Conservation (phyloP, 345 rosid genomes). For the Adansonia digitata region DNA sequence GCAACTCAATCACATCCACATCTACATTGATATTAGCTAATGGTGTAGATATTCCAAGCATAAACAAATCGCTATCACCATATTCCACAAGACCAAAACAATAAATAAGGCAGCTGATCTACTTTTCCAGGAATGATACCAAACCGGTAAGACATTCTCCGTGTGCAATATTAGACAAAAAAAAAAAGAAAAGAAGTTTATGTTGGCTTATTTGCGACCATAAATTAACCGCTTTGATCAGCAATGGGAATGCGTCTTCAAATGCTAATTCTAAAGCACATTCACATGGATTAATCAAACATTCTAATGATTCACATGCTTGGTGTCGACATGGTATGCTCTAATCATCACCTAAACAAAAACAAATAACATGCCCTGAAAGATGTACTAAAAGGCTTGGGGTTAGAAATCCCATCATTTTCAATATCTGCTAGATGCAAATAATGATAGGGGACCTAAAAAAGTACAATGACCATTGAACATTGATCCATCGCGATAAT, state of each 20-base stretch:
- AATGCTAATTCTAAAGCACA: not conserved
- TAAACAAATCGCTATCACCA: conserved; percentile 11
- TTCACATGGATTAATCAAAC: not conserved
- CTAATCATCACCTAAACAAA: not conserved
- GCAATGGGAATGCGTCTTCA: not conserved
- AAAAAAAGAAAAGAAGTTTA: too few species aligned
- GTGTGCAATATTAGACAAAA: too few species aligned
- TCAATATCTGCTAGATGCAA: conserved; percentile 13
- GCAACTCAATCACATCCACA: not conserved
- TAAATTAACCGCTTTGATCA: not conserved
- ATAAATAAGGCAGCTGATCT: not conserved
- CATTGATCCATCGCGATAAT: conserved; percentile 17
- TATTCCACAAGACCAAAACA: not conserved
- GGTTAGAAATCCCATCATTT: not conserved
- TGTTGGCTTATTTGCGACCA: not conserved
- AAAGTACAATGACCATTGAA: conserved; percentile 38
- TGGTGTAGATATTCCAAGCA: not conserved
- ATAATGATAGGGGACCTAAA: conserved; percentile 31
- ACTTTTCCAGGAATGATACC: not conserved
- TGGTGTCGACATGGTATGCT: not conserved
- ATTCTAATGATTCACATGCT: not conserved
- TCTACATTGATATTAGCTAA: not conserved
- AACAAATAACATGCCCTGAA: not conserved
- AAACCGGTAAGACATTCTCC: too few species aligned
- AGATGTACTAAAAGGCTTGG: not conserved